A percentile compares a stretch with the other conserved stretches of the same genome.
These are phyloP conservation scores for Graphilbum fragrans DNA, from an alignment of 2,329 filamentous ascomycete genomes.

Conservation along the genomic window DNA sequence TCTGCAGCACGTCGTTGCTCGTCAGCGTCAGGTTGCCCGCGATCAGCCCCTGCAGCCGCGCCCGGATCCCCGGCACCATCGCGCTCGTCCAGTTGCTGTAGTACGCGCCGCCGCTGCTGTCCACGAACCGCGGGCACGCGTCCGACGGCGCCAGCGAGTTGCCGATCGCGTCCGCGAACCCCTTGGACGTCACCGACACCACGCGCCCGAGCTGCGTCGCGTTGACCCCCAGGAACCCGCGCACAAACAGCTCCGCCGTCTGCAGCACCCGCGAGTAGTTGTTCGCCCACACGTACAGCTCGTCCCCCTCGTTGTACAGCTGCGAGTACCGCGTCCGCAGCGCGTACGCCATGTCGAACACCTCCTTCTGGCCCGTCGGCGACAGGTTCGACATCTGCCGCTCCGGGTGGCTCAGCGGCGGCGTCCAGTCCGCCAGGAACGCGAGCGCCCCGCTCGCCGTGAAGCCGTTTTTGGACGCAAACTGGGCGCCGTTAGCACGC, in stretches of 20 bases:
- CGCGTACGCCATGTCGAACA: conserved; percentile 40
- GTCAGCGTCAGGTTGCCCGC: conserved; percentile 39
- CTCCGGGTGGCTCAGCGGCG: conserved; percentile 39
- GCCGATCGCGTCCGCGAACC: conserved; percentile 37
- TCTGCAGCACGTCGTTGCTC: conserved; percentile 26
- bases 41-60: conserved; percentile 41
- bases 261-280: conserved; percentile 52
- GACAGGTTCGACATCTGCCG: conserved; percentile 47
- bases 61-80: conserved; percentile 30
- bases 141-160: conserved; percentile 53
- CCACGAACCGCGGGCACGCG: conserved; percentile 45
- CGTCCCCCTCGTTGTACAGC: conserved; percentile 34
- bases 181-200: conserved; percentile 43
- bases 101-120: conserved; percentile 39
- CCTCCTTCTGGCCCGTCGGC: conserved; percentile 51
- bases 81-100: conserved; percentile 5
- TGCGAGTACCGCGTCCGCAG: conserved; percentile 35
- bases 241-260: conserved; percentile 48
- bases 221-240: conserved; percentile 46
- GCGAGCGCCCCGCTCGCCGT: conserved; percentile 37
- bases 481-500: too few relatives aligned
- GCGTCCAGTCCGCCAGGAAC: conserved; percentile 47
- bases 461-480: conserved; percentile 37
- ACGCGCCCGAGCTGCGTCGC: conserved; percentile 41
- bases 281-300: conserved; percentile 53